Evolutionary conservation across 441 rosid species (phyloP).

Genomic region (Populus tomentosa): DNA sequence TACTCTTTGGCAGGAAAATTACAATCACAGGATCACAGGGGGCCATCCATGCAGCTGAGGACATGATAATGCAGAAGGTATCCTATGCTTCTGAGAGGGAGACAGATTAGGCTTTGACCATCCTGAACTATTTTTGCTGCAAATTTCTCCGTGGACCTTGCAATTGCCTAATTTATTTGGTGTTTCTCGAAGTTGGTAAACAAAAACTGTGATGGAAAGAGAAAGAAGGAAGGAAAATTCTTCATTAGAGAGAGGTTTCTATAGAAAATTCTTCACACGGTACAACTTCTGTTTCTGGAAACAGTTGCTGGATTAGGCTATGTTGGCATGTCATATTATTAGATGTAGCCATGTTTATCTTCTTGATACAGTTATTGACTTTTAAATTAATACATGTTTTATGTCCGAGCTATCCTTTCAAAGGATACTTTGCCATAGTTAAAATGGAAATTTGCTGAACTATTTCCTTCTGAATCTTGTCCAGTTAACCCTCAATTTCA

Average conservation of each 20-base stretch:
- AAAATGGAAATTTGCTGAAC: background rate
- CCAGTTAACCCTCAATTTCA: background rate
- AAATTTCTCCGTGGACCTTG: constrained; percentile 15
- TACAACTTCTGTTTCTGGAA: constrained; percentile 4
- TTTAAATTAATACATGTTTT: constrained; percentile 11
- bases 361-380: constrained; percentile 24
- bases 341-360: constrained; percentile 7
- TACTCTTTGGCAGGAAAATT: constrained; percentile 66
- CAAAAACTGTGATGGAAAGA: constrained; percentile 9
- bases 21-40: constrained; percentile 90
- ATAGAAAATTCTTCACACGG: constrained; percentile 23
- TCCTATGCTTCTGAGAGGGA: constrained; percentile 77
- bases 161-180: constrained; percentile 8
- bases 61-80: constrained; percentile 94
- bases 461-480: background rate
- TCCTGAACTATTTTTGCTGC: constrained; percentile 18
- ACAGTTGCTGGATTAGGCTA: constrained; percentile 12
- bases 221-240: constrained; percentile 12
- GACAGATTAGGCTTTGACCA: constrained; percentile 38
- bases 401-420: background rate
- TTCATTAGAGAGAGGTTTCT: constrained; percentile 22
- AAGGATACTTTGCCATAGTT: background rate
- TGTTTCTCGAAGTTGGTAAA: constrained; percentile 12
- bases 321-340: constrained; percentile 8
- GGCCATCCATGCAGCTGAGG: constrained; percentile 79